These are phyloP conservation scores for Ogataea nitratoaversa DNA, from an alignment of 805 yeast species.

Conservation along the genomic window DNA sequence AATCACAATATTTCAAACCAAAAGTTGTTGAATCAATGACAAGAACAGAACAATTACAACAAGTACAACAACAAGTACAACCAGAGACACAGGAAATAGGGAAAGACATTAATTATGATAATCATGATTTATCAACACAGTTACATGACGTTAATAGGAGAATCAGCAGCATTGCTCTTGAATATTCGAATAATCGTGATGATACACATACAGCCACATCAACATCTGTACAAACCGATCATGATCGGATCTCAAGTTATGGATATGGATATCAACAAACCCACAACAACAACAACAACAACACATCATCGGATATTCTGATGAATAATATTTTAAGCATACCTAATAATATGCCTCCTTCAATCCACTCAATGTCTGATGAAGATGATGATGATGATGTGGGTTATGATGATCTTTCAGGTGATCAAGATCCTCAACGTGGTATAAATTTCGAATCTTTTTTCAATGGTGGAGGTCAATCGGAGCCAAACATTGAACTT, in stretches of 20 bases:
- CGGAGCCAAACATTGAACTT: not conserved
- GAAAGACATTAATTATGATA: too few relatives aligned
- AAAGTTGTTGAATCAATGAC: not conserved
- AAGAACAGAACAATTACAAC: not conserved
- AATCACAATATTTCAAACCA: slow-evolving; percentile 42
- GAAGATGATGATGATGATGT: slow-evolving; percentile 20
- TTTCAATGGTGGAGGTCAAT: not conserved
- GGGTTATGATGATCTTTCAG: slow-evolving; percentile 1
- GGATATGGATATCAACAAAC: not conserved
- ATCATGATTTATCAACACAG: not conserved
- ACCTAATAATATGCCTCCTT: slow-evolving; percentile 36
- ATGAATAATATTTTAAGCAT: slow-evolving; percentile 31
- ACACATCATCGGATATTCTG: slow-evolving; percentile 5
- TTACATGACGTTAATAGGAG: not conserved
- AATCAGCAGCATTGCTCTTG: not conserved
- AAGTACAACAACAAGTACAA: not conserved
- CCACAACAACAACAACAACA: not conserved
- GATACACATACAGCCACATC: not conserved
- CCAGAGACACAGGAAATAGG: too few relatives aligned
- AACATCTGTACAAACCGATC: not conserved
- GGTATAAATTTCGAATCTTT: not conserved
- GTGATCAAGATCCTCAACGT: not conserved
- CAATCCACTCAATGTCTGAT: slow-evolving; percentile 32
- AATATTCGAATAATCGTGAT: not conserved
- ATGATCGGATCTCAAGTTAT: not conserved